These are phyloP conservation scores for Colletotrichum falcatum DNA, from an alignment of 2,329 filamentous ascomycete genomes.

Conservation along the genomic window DNA sequence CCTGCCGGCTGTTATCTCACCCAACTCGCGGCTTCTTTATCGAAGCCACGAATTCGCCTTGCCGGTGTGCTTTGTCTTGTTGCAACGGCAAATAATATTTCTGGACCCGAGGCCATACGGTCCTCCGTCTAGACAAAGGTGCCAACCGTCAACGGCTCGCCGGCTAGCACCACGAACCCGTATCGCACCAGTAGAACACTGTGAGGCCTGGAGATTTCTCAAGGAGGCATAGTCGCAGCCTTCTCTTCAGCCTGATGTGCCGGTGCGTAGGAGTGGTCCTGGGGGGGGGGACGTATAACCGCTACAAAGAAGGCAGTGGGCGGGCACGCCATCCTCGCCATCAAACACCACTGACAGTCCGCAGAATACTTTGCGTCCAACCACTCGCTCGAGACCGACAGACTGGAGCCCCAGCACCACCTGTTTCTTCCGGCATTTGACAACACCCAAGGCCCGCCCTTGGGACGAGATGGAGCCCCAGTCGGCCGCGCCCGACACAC, in stretches of 20 bases:
- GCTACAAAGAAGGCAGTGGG: conserved; percentile 41
- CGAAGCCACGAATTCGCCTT: neutral
- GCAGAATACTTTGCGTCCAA: conserved; percentile 25
- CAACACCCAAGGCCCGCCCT: conserved; percentile 29
- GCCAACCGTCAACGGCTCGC: neutral
- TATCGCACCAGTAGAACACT: neutral
- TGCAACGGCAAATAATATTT: conserved; percentile 6
- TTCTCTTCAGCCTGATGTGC: neutral
- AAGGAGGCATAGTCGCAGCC: neutral
- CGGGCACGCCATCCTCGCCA: neutral
- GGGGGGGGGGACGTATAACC: conserved; percentile 53
- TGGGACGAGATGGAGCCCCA: no score
- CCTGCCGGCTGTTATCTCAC: neutral
- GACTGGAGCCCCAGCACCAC: conserved; percentile 53
- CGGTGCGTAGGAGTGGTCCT: conserved; percentile 11
- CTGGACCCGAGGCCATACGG: conserved; percentile 2
- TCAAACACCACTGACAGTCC: neutral
- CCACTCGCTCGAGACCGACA: conserved; percentile 47
- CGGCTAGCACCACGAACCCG: neutral
- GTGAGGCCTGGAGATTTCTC: neutral
- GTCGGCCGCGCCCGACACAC: no score
- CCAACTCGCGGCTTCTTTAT: neutral
- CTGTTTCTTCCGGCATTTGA: conserved; percentile 50
- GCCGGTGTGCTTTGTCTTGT: conserved; percentile 14
- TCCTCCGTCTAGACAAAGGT: conserved; percentile 5